Evolutionary conservation across 306 rosid species (phyloP), one percentile per base, ranked within the genome.

Genomic region (Clitoria ternatea): DNA sequence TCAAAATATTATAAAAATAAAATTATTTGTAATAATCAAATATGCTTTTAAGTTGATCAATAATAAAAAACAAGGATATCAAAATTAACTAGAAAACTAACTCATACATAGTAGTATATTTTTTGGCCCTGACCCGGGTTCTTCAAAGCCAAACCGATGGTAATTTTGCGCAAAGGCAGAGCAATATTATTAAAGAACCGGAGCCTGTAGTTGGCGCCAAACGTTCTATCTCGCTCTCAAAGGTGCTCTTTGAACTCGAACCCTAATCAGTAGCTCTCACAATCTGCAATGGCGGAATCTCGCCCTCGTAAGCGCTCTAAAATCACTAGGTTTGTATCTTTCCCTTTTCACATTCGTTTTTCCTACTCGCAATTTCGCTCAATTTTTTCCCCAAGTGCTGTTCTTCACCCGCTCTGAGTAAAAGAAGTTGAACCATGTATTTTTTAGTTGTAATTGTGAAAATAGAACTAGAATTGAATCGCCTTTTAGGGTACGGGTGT

Each of bases 291-390:
- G 98, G 86, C 68, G 24, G 85, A 82, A 55, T 83, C 70, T 53
- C 92, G 81, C 14, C 78, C 90, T 17, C 69, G 86, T 3, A 94
- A 94, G 86, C 98, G 96, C 68, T 83, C 76, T 59, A 94, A 81
- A 77, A 80, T 84, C 42, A 22, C 69, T 19, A 87, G 97, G 98
- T 92, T 39, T 3, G 86, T 74, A 1, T 39, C 5, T 2, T 29
- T 29, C 2, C 43, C 15, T 62, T 23, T 19, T 47, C 7, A 13
- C 42, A 24, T 44, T 49, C 55, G 7, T 49, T 64, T 22, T n/a
- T 37, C 13, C n/a, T 59, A 18, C 45, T 24, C 18, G 43, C 52
- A 14, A 47, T 75, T 77, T 66, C 5, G 76, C 62, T 40, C 24
- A 9, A 7, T 49, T 52, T 32, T 33, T 27, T 53, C 18, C 1